phyloP scores from a whole-genome alignment of 2,329 filamentous ascomycete genomes.

The Blastomyces parvus region DNA sequence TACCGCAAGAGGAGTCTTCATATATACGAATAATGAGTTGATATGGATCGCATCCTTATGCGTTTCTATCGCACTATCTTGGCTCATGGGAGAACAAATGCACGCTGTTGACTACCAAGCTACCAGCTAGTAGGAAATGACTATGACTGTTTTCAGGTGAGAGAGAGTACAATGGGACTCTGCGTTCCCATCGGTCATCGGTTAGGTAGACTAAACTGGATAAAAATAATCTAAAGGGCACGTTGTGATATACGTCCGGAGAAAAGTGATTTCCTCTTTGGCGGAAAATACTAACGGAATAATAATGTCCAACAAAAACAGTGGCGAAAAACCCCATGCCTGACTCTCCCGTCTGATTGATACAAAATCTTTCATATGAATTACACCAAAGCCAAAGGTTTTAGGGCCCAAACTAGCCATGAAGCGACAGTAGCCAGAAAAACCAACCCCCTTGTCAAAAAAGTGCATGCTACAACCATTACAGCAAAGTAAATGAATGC shows the following conservation, averaged over 20 bases:
- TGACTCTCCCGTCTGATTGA: background rate
- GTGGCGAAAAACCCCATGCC: background rate
- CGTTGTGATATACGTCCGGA: too few relatives aligned
- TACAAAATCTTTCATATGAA: background rate
- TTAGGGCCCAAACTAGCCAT: slow-evolving; percentile 31
- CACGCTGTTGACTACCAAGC: background rate
- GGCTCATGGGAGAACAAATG: background rate
- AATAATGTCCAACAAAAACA: background rate
- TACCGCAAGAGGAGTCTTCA: background rate
- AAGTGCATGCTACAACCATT: slow-evolving; percentile 25
- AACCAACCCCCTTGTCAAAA: slow-evolving; percentile 24
- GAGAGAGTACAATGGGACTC: background rate
- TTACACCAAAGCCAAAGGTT: slow-evolving; percentile 21
- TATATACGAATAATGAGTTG: background rate
- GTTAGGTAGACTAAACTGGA: background rate
- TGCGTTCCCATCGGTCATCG: background rate
- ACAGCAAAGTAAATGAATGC: slow-evolving; percentile 27
- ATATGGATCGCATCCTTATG: background rate
- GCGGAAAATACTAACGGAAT: background rate
- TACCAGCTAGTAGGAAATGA: background rate
- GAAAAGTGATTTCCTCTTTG: background rate
- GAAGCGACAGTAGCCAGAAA: slow-evolving; percentile 27
- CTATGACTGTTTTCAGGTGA: background rate
- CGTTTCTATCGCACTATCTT: background rate
- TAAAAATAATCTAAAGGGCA: background rate